Conservation (phyloP, 192 early-diverging fungal species). For the Entrophospora sp. region DNA sequence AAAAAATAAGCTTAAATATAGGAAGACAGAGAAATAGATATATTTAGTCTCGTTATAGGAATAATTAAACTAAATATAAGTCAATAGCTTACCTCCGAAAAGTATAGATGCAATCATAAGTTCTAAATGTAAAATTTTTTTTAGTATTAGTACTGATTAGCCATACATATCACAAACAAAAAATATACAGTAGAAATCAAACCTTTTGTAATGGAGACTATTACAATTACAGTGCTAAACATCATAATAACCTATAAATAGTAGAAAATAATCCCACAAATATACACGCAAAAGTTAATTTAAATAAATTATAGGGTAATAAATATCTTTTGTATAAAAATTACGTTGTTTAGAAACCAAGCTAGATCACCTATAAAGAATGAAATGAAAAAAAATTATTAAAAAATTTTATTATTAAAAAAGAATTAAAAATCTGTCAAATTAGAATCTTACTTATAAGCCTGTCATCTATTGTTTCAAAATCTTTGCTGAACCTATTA, state of each 20-base stretch:
- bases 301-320: not conserved
- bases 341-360: slow-evolving; percentile 38
- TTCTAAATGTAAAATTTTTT: not conserved
- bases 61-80: not conserved
- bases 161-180: slow-evolving; percentile 21
- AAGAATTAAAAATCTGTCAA: not conserved
- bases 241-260: slow-evolving; percentile 24
- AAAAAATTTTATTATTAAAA: not conserved
- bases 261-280: not conserved
- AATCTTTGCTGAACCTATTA: slow-evolving; percentile 84
- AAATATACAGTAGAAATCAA: slow-evolving; percentile 56
- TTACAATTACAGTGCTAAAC: slow-evolving; percentile 48
- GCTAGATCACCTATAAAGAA: slow-evolving; percentile 25
- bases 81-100: not conserved
- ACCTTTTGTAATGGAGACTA: slow-evolving; percentile 55
- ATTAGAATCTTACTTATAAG: slow-evolving; percentile 20
- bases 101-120: not conserved
- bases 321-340: not conserved
- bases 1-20: slow-evolving; percentile 7
- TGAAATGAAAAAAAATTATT: not conserved
- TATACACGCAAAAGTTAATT: not conserved
- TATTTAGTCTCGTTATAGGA: no score
- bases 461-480: slow-evolving; percentile 66
- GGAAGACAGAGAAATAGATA: no score
- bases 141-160: no score